Evolutionary conservation across 2,329 filamentous ascomycete genomes (phyloP).

Genomic region (Apiospora phragmitis): DNA sequence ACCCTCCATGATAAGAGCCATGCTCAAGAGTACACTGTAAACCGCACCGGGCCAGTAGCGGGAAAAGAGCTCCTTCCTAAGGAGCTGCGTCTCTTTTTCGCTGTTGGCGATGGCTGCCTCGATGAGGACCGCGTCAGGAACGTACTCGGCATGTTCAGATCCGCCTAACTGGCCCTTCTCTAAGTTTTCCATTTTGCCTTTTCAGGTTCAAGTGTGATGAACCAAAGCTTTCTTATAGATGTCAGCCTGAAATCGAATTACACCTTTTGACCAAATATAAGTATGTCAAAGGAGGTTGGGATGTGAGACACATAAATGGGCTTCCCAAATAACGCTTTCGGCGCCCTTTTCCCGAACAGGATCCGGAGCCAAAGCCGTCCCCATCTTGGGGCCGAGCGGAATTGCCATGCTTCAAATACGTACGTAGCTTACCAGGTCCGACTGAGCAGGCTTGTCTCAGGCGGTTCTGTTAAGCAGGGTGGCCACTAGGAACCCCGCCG

Average conservation of each 20-base stretch:
- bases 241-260: not conserved
- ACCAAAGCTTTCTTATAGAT: not conserved
- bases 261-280: not conserved
- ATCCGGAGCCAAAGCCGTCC: not conserved
- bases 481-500: not conserved
- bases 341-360: not conserved
- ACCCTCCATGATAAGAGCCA: slow-evolving; percentile 33
- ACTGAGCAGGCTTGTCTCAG: not conserved
- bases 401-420: not conserved
- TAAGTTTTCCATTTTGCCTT: not conserved
- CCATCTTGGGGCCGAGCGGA: not conserved
- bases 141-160: slow-evolving; percentile 26
- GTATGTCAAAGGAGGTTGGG: not conserved
- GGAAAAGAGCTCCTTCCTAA: slow-evolving; percentile 33
- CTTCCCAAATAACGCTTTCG: not conserved
- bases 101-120: slow-evolving; percentile 33
- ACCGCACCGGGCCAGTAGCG: slow-evolving; percentile 31
- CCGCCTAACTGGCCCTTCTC: not conserved
- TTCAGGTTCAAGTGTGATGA: not conserved
- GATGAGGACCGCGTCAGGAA: slow-evolving; percentile 30
- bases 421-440: not conserved
- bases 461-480: not conserved
- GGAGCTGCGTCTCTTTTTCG: slow-evolving; percentile 29
- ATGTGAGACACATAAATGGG: not conserved
- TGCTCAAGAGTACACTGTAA: slow-evolving; percentile 32